Percentiles rank a stretch among this genome's conserved stretches.
Conservation (phyloP, 2,329 filamentous ascomycete genomes). For the Teratosphaeriaceae sp. region DNA sequence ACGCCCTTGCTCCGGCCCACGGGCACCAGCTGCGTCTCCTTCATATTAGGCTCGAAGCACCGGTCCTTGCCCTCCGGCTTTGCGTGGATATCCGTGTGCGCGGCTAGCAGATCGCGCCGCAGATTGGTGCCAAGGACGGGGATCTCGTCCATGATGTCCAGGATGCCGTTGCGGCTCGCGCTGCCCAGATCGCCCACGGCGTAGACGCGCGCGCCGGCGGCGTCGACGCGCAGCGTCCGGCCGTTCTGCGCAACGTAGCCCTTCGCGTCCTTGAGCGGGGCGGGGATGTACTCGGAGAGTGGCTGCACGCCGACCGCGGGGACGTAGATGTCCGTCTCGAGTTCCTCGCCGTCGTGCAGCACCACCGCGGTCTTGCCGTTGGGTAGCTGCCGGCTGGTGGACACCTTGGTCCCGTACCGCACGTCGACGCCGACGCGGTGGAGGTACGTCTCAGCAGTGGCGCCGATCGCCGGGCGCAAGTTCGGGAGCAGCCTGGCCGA, state of each 20-base stretch:
- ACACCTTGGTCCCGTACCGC: slow-evolving; percentile 26
- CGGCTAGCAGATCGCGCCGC: neutral
- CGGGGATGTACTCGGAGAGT: slow-evolving; percentile 47
- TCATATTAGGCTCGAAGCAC: slow-evolving; percentile 26
- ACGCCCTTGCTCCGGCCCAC: slow-evolving; percentile 34
- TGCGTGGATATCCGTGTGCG: slow-evolving; percentile 6
- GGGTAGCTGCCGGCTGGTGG: slow-evolving; percentile 36
- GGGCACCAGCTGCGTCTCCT: slow-evolving; percentile 33
- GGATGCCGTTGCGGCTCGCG: slow-evolving; percentile 35
- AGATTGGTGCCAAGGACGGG: neutral
- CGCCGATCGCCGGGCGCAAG: slow-evolving; percentile 32
- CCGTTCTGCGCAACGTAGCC: slow-evolving; percentile 45
- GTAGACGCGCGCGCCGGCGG: slow-evolving; percentile 40
- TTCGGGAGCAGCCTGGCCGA: slow-evolving; percentile 32
- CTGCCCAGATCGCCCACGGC: slow-evolving; percentile 41
- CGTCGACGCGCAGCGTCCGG: slow-evolving; percentile 39
- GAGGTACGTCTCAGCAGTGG: slow-evolving; percentile 40
- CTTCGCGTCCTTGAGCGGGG: slow-evolving; percentile 34
- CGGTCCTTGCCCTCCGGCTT: slow-evolving; percentile 23
- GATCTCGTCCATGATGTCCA: slow-evolving; percentile 12
- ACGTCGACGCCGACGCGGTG: slow-evolving; percentile 42
- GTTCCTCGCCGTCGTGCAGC: slow-evolving; percentile 37
- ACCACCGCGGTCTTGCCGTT: slow-evolving; percentile 33
- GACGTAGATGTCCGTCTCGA: slow-evolving; percentile 48
- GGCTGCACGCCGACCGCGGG: slow-evolving; percentile 46